Conservation (phyloP, 2,329 filamentous ascomycete species). For the Nemania abortiva region DNA sequence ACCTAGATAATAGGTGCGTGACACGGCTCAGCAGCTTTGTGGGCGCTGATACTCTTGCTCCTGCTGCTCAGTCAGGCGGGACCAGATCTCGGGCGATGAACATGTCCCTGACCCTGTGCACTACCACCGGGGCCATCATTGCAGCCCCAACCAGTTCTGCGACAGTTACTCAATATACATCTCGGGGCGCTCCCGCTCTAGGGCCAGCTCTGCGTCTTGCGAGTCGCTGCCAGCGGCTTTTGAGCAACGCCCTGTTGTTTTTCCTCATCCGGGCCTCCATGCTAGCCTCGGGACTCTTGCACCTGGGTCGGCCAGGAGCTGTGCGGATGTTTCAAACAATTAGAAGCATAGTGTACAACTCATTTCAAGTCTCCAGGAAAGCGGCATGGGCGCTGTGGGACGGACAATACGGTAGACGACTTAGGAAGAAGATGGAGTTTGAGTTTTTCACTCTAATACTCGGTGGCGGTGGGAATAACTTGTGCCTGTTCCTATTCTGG, state of each 20-base stretch:
- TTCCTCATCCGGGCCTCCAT: constrained; percentile 51
- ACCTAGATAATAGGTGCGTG: neutral
- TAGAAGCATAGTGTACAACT: constrained; percentile 29
- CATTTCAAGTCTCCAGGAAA: constrained; percentile 11
- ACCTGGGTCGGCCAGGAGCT: constrained; percentile 50
- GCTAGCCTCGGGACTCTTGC: constrained; percentile 46
- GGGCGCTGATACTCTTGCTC: neutral
- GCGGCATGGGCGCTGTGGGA: constrained; percentile 53
- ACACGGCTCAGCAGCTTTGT: neutral
- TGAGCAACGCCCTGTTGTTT: constrained; percentile 51
- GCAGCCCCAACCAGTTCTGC: constrained; percentile 54
- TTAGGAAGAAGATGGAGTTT: constrained; percentile 62
- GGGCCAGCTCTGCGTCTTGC: constrained; percentile 53
- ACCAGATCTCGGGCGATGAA: constrained; percentile 12
- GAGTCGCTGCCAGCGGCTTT: constrained; percentile 53
- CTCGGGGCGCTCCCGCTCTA: constrained; percentile 51
- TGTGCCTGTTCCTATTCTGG: constrained; percentile 67
- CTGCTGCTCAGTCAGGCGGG: neutral
- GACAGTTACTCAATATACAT: constrained; percentile 49
- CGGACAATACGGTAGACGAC: constrained; percentile 44
- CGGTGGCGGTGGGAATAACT: constrained; percentile 61
- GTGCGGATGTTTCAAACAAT: constrained; percentile 50
- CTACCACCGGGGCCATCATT: constrained; percentile 55
- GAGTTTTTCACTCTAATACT: constrained; percentile 66
- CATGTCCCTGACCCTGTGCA: constrained; percentile 40